Base-by-base conservation (phyloP, 169 alveolate genomes). In the Nephromyces sp. region DNA sequence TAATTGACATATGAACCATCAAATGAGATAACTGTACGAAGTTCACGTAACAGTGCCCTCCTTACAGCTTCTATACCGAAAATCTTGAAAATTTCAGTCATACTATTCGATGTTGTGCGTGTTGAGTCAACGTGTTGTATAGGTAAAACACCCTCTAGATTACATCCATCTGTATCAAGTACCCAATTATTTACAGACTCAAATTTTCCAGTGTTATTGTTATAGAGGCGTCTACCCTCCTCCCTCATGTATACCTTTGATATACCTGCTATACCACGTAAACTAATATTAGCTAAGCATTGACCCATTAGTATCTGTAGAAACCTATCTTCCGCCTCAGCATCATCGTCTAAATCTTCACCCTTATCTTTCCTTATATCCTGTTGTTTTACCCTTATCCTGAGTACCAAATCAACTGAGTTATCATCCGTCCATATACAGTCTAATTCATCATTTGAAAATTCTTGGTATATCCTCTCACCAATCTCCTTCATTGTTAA, bases 11-110 rank as follows among this genome's bases (percentile, higher is more conserved):
- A 97, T 64, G 85, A 68, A 66, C 88, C 85, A 69, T 83, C 87
- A 74, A 81, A 83, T 35, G 89, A 80, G 30, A 85, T 85, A 6
- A 89, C 91, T 29, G 87, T 86, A 73, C 98, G 89, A 63, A 97
- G 89, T 83, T 98, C 99, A 53, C 90, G 86, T 24, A 96, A 89
- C 21, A 98, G 85, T 32, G 98, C 94, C 87, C 93, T 89, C 52
- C 99, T 89, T 0, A 93, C 99, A n/a, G 99, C 99, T 90, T 98
- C 99, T 52, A 98, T 95, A 32, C 99, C 99, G 27, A 75, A 32
- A 2, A 75, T 74, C 27, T 57, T 90, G 79, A 92, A 87, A 32
- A 96, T 93, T 89, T 97, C 99, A 61, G 94, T 92, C 66, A 98
- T 90, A 86, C 96, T 99, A 88, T 98, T 98, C 63, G 98, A 93